phyloP scores from a whole-genome alignment of 2,329 filamentous ascomycete genomes.

The Pestalotiopsis sp. region DNA sequence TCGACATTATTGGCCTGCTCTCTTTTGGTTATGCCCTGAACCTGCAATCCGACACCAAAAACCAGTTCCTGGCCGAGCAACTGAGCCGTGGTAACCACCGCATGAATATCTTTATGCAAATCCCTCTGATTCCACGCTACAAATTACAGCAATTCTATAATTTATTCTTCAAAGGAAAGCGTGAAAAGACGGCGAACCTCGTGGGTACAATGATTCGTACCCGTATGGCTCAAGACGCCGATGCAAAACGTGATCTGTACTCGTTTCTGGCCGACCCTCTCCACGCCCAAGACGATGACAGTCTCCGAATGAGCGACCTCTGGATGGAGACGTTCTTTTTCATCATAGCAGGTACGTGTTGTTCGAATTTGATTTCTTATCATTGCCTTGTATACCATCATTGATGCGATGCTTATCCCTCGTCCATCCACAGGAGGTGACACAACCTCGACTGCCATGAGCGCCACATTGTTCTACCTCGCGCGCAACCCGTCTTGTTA shows the following conservation, averaged over 20 bases:
- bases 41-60: conserved; percentile 19
- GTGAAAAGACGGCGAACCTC: conserved; percentile 1
- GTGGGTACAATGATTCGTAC: conserved; percentile 22
- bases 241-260: conserved; percentile 21
- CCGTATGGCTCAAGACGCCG: conserved; percentile 17
- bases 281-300: conserved; percentile 1
- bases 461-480: conserved; percentile 38
- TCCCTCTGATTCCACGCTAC: not conserved
- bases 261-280: conserved; percentile 17
- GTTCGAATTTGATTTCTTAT: too few relatives aligned
- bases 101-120: not conserved
- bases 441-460: conserved; percentile 33
- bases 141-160: not conserved
- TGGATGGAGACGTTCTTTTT: conserved; percentile 11
- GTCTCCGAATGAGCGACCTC: not conserved
- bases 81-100: not conserved
- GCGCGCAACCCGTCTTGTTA: conserved; percentile 28
- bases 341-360: conserved; percentile 9
- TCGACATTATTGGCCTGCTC: conserved; percentile 22
- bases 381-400: not conserved
- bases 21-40: conserved; percentile 23
- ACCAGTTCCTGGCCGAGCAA: conserved; percentile 9
- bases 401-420: not conserved
- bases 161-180: not conserved
- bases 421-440: conserved; percentile 19